Evolutionary conservation across 2,329 filamentous ascomycete species (phyloP).

Genomic region (Xylariaceae sp.): DNA sequence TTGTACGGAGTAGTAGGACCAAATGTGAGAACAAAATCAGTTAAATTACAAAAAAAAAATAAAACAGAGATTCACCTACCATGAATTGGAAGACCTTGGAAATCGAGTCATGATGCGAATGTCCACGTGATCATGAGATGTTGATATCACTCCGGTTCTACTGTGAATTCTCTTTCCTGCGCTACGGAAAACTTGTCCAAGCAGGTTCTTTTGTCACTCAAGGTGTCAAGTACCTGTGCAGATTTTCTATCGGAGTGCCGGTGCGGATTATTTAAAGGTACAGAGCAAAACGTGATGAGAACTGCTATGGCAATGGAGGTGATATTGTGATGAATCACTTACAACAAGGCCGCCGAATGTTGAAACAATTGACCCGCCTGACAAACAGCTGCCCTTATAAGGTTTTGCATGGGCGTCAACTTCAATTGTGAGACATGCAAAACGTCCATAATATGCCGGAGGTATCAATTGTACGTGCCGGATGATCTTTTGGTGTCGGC

Average conservation of each 20-base stretch:
- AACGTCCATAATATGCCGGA: too few species aligned
- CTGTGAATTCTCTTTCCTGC: neutral
- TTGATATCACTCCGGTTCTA: neutral
- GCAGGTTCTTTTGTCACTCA: neutral
- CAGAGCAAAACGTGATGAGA: neutral
- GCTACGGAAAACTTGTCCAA: neutral
- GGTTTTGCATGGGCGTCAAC: too few species aligned
- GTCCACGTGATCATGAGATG: neutral
- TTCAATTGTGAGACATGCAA: too few species aligned
- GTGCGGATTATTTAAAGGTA: neutral
- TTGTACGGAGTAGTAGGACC: too few species aligned
- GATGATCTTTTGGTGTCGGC: too few species aligned
- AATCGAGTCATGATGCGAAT: neutral
- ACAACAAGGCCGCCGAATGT: neutral
- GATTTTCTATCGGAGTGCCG: neutral
- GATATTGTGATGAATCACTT: neutral
- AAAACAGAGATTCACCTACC: neutral
- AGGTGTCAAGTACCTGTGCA: too few species aligned
- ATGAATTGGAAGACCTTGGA: neutral
- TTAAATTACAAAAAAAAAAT: slow-evolving; percentile 3
- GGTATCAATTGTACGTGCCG: too few species aligned
- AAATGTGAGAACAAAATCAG: neutral
- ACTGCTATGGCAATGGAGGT: neutral
- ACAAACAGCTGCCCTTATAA: too few species aligned
- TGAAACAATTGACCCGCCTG: too few species aligned